phyloP scores from a whole-genome alignment of 1,139 yeast species.

The Yamadazyma oceani region DNA sequence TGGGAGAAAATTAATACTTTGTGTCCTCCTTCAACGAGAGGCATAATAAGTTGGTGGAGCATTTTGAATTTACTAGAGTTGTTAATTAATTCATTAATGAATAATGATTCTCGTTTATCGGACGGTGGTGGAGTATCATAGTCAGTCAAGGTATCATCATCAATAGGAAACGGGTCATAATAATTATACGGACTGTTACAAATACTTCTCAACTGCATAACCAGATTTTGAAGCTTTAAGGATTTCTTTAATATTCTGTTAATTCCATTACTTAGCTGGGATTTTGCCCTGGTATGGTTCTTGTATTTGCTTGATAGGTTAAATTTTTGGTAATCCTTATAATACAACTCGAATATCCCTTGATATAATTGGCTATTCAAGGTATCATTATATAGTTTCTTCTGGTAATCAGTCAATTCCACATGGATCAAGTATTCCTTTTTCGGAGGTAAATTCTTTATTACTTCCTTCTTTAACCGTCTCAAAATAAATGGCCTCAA shows the following conservation, averaged over 20 bases:
- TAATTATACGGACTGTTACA: constrained; percentile 85
- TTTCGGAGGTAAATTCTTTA: constrained; percentile 72
- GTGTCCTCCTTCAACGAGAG: constrained; percentile 50
- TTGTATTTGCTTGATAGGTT: constrained; percentile 11
- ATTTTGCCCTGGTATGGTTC: constrained; percentile 6
- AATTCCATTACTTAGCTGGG: constrained; percentile 13
- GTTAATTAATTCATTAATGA: constrained; percentile 35
- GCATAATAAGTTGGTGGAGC: constrained; percentile 60
- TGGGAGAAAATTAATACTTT: constrained; percentile 82
- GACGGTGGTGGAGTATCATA: constrained; percentile 24
- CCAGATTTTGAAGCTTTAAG: constrained; percentile 54
- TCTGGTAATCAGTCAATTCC: constrained; percentile 63
- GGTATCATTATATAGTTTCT: constrained; percentile 60
- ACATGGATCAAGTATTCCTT: constrained; percentile 83
- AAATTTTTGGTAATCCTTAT: constrained; percentile 18
- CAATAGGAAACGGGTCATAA: constrained; percentile 69
- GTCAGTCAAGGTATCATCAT: constrained; percentile 9
- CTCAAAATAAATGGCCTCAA: constrained; percentile 84
- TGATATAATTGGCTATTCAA: constrained; percentile 45
- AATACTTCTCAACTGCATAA: constrained; percentile 81
- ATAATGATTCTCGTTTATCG: constrained; percentile 14
- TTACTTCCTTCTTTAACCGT: constrained; percentile 74
- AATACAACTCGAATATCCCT: constrained; percentile 26
- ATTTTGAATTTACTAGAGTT: constrained; percentile 73
- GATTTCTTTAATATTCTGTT: constrained; percentile 20